Conservation (phyloP, 148 eudicot species). For the Selenicereus undatus region DNA sequence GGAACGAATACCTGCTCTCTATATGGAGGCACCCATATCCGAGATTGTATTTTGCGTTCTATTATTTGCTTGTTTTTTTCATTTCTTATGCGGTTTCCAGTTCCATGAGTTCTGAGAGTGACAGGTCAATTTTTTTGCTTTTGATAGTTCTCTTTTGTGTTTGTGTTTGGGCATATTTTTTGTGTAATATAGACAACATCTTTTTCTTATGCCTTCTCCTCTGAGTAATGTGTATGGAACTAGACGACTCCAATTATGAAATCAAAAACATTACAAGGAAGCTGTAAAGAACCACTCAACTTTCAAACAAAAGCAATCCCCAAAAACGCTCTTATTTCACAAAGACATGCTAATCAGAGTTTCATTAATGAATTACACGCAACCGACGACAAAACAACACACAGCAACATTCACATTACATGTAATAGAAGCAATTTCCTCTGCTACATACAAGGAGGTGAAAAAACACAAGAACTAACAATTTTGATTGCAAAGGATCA, state of each 20-base stretch:
- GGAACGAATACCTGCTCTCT: background rate
- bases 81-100: background rate
- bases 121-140: background rate
- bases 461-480: background rate
- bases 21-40: background rate
- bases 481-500: constrained; percentile 4
- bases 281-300: no score
- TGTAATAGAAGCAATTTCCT: background rate
- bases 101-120: background rate
- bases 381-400: background rate
- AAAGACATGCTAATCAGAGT: background rate
- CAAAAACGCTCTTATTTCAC: background rate
- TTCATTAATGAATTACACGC: no score
- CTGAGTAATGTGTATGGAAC: no score
- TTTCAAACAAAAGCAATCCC: background rate
- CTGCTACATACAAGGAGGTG: background rate
- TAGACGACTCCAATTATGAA: no score
- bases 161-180: no score
- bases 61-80: background rate
- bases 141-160: background rate
- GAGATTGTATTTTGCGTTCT: background rate
- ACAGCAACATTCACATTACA: background rate
- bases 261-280: no score
- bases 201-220: no score
- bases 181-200: no score